These are phyloP conservation scores for Blumeria graminis DNA, from an alignment of 2,329 filamentous ascomycete species.

Conservation along the genomic window DNA sequence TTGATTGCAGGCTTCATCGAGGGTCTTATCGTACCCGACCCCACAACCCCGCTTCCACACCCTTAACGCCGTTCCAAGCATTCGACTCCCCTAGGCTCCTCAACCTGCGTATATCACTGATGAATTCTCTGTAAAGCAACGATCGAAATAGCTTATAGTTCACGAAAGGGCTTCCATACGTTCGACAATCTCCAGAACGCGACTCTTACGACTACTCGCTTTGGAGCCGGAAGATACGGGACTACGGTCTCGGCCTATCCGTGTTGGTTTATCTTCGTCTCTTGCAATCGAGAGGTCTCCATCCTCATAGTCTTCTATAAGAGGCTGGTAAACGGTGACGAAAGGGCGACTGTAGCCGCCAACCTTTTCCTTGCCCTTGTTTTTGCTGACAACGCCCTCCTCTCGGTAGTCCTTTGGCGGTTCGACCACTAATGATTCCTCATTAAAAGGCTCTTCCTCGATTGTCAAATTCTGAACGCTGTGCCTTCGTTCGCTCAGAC, in stretches of 20 bases:
- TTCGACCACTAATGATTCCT: not conserved
- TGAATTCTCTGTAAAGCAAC: too few relatives aligned
- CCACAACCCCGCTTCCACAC: too few relatives aligned
- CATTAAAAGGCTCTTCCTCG: not conserved
- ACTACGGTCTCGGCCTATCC: not conserved
- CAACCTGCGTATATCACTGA: too few relatives aligned
- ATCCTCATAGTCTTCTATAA: slow-evolving; percentile 1
- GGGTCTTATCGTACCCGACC: too few relatives aligned
- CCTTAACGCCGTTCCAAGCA: too few relatives aligned
- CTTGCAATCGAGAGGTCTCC: not conserved
- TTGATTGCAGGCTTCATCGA: too few relatives aligned
- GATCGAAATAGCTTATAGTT: too few relatives aligned
- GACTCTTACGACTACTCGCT: slow-evolving; percentile 4
- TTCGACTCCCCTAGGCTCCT: too few relatives aligned
- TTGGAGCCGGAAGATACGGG: not conserved
- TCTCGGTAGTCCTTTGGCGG: too few relatives aligned
- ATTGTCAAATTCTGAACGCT: not conserved
- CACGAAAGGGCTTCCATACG: slow-evolving; percentile 6
- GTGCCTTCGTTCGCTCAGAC: not conserved
- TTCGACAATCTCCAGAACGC: slow-evolving; percentile 12
- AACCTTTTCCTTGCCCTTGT: slow-evolving; percentile 3
- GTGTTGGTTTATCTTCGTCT: slow-evolving; percentile 3
- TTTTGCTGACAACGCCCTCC: not conserved
- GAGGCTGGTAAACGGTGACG: not conserved
- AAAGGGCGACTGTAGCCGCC: not conserved